Evolutionary conservation across 2,329 filamentous ascomycete genomes (phyloP).

Genomic region (Beauveria bassiana): DNA sequence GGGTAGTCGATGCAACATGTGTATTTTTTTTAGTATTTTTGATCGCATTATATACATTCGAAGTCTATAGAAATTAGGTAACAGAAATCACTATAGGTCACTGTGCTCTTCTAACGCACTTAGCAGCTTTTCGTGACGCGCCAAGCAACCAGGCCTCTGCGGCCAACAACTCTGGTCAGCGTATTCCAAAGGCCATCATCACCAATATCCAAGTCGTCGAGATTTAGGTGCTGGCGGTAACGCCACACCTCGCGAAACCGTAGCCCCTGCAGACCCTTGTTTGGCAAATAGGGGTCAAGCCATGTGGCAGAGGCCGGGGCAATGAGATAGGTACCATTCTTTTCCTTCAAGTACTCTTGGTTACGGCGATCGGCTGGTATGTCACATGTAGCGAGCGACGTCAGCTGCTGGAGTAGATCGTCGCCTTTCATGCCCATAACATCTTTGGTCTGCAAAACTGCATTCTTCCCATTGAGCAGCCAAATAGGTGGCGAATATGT

Average conservation of each 20-base stretch:
- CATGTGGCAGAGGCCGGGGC: conserved; percentile 65
- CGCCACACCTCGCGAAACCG: conserved; percentile 64
- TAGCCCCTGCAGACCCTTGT: conserved; percentile 52
- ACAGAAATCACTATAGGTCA: background rate
- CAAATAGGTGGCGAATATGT: conserved; percentile 77
- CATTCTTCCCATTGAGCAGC: conserved; percentile 69
- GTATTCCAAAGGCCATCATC: conserved; percentile 71
- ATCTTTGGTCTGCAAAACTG: conserved; percentile 61
- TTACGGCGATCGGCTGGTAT: conserved; percentile 47
- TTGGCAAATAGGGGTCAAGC: conserved; percentile 54
- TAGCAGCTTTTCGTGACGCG: conserved; percentile 55
- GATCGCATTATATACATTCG: conserved; percentile 2
- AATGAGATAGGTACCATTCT: conserved; percentile 61
- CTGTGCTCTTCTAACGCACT: background rate
- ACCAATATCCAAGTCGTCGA: conserved; percentile 74
- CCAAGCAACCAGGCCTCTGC: conserved; percentile 55
- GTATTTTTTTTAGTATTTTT: background rate
- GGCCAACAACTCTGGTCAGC: conserved; percentile 56
- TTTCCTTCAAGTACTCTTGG: conserved; percentile 50
- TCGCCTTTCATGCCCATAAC: conserved; percentile 64
- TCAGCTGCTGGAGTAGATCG: conserved; percentile 51
- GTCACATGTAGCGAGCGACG: conserved; percentile 54
- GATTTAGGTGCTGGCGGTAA: conserved; percentile 59
- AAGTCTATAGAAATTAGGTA: conserved; percentile 4
- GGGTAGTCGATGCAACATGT: background rate